Percentiles rank a stretch among this genome's conserved stretches.
Evolutionary conservation across 2,329 filamentous ascomycete genomes (phyloP).

Genomic region (Pestalotiopsis sp.): DNA sequence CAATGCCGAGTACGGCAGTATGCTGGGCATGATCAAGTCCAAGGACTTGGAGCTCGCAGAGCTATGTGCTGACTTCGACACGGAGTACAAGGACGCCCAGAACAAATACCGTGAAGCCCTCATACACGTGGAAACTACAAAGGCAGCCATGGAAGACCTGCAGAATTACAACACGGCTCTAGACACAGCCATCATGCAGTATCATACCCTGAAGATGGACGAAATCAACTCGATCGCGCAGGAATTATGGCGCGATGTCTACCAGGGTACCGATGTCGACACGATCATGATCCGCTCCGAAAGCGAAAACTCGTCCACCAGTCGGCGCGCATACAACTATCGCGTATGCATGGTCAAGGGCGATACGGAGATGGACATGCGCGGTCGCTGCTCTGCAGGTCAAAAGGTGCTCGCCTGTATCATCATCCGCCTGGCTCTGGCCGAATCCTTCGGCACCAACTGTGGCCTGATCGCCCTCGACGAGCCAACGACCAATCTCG

Average conservation of each 20-base stretch:
- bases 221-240: slow-evolving; percentile 94
- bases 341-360: slow-evolving; percentile 97
- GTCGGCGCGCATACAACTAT: slow-evolving; percentile 91
- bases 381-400: slow-evolving; percentile 92
- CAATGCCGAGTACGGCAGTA: slow-evolving; percentile 70
- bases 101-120: slow-evolving; percentile 82
- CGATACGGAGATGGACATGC: slow-evolving; percentile 99
- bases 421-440: slow-evolving; percentile 93
- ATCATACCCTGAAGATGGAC: slow-evolving; percentile 95
- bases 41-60: slow-evolving; percentile 80
- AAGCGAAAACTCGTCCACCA: slow-evolving; percentile 69
- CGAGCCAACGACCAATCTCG: slow-evolving; percentile 96
- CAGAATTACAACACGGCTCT: slow-evolving; percentile 80
- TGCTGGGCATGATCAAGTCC: slow-evolving; percentile 78
- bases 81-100: slow-evolving; percentile 83
- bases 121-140: slow-evolving; percentile 88
- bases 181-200: slow-evolving; percentile 97
- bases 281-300: slow-evolving; percentile 94
- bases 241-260: slow-evolving; percentile 96
- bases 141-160: slow-evolving; percentile 89
- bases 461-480: slow-evolving; percentile 96
- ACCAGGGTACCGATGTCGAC: slow-evolving; percentile 96
- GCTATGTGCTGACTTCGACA: slow-evolving; percentile 77
- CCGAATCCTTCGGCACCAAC: slow-evolving; percentile 94
- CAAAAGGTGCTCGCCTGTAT: slow-evolving; percentile 97